Evolutionary conservation across 176 grass and related monocot genomes (phyloP).

Genomic region (Eremochloa ophiuroides): DNA sequence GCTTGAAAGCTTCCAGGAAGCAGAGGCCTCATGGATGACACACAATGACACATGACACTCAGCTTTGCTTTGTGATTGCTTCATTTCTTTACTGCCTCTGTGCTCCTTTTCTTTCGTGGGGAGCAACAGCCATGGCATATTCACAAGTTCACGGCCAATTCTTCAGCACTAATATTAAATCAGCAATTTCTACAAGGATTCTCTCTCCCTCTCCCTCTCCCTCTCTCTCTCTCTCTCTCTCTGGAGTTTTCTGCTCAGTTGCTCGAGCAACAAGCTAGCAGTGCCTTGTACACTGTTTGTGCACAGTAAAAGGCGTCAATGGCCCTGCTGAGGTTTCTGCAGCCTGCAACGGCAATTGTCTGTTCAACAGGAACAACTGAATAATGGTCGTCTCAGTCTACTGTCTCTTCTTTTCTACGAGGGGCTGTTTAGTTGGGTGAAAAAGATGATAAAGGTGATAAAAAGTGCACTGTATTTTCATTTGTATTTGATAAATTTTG

Average conservation of each 20-base stretch:
- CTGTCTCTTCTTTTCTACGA: background rate
- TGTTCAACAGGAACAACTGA: background rate
- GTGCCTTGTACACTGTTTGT: background rate
- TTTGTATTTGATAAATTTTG: too few relatives aligned
- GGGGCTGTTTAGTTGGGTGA: too few relatives aligned
- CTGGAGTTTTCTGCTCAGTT: background rate
- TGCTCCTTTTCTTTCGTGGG: background rate
- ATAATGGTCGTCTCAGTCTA: background rate
- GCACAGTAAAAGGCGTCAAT: background rate
- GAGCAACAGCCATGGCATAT: background rate
- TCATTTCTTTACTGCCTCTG: background rate
- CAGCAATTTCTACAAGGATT: background rate
- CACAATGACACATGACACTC: background rate
- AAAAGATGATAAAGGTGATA: too few relatives aligned
- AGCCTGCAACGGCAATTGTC: background rate
- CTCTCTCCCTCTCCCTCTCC: background rate
- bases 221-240: background rate
- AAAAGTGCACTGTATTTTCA: too few relatives aligned
- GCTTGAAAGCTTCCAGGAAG: slow-evolving; percentile 30
- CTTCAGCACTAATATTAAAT: background rate
- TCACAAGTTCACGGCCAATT: background rate
- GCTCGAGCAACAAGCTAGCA: background rate
- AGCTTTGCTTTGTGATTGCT: background rate
- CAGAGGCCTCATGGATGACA: background rate
- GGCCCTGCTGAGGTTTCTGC: background rate